phyloP scores from a whole-genome alignment of 208 protist species.

The Tritrichomonas musculus region DNA sequence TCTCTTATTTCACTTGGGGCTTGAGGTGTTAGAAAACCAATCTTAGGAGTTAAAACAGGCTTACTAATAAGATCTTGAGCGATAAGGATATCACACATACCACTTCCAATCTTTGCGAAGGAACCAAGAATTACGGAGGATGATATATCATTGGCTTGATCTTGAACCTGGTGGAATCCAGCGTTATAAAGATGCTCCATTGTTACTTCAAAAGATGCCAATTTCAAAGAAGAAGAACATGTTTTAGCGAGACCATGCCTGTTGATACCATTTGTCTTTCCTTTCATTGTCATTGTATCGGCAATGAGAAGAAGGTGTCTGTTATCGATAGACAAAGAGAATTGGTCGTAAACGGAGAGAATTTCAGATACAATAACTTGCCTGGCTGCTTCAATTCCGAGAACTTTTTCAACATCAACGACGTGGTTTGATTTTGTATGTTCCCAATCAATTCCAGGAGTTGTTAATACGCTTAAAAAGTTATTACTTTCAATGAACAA shows the following conservation, averaged over 20 bases:
- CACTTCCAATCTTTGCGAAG: background rate
- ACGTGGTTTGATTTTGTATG: slow-evolving; percentile 90
- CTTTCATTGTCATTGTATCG: slow-evolving; percentile 95
- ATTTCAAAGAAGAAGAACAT: slow-evolving; percentile 91
- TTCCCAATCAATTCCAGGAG: slow-evolving; percentile 65
- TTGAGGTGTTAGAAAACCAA: background rate
- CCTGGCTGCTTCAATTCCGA: slow-evolving; percentile 96
- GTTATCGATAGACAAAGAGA: slow-evolving; percentile 91
- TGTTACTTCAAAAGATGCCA: slow-evolving; percentile 98
- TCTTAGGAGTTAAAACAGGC: background rate
- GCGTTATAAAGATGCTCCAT: slow-evolving; percentile 96
- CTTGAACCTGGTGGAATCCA: background rate
- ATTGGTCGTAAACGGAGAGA: slow-evolving; percentile 75
- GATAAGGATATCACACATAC: background rate
- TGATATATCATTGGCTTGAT: background rate
- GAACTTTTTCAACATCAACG: slow-evolving; percentile 66
- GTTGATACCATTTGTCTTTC: slow-evolving; percentile 91
- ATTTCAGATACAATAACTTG: slow-evolving; percentile 88
- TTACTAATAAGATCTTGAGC: background rate
- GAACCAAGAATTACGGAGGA: background rate
- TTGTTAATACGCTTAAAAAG: slow-evolving; percentile 76
- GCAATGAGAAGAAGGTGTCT: slow-evolving; percentile 94
- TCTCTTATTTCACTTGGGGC: too few species aligned
- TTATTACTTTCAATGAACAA: slow-evolving; percentile 57
- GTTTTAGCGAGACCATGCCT: slow-evolving; percentile 97